These are phyloP conservation scores for Apiotrichum gamsii DNA, from an alignment of 1,284 basidiomycete species.

Conservation along the genomic window DNA sequence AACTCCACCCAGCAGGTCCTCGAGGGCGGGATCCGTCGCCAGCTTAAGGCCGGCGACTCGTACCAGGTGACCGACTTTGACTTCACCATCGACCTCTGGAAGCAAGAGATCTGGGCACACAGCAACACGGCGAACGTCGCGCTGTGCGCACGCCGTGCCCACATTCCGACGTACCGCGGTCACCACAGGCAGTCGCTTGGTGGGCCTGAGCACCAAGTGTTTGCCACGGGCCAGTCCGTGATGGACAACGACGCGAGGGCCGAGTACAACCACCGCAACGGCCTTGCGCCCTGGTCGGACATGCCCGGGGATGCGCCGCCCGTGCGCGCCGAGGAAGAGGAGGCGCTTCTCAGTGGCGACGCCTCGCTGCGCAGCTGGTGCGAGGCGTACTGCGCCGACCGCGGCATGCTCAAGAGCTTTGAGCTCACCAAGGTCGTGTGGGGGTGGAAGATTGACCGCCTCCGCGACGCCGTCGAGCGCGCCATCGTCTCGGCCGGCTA, in stretches of 20 bases:
- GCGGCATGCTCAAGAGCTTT: slow-evolving; percentile 61
- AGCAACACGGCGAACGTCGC: slow-evolving; percentile 30
- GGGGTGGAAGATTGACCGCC: slow-evolving; percentile 59
- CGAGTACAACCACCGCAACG: slow-evolving; percentile 7
- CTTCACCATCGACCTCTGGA: slow-evolving; percentile 36
- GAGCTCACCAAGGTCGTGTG: slow-evolving; percentile 59
- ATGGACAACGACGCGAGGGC: slow-evolving; percentile 6
- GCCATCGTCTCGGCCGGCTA: slow-evolving; percentile 56
- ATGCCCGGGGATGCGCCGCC: slow-evolving; percentile 4
- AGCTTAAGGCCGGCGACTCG: slow-evolving; percentile 22
- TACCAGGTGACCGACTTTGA: slow-evolving; percentile 36
- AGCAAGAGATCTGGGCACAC: slow-evolving; percentile 24
- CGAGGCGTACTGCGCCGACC: slow-evolving; percentile 60
- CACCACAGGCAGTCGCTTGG: slow-evolving; percentile 2
- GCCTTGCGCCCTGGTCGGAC: slow-evolving; percentile 6
- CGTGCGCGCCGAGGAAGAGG: slow-evolving; percentile 4
- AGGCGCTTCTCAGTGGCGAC: slow-evolving; percentile 8
- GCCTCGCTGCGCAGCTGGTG: slow-evolving; percentile 57
- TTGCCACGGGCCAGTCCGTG: background rate
- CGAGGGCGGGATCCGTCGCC: slow-evolving; percentile 18
- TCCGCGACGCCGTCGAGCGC: slow-evolving; percentile 50
- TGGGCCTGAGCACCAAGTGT: background rate
- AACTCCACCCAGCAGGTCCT: slow-evolving; percentile 2
- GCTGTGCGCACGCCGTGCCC: slow-evolving; percentile 9
- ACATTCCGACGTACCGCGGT: slow-evolving; percentile 17